Evolutionary conservation across 2,329 filamentous ascomycete genomes (phyloP), one percentile per base, ranked within the genome.

Genomic region (Xylariomycetidae sp.): DNA sequence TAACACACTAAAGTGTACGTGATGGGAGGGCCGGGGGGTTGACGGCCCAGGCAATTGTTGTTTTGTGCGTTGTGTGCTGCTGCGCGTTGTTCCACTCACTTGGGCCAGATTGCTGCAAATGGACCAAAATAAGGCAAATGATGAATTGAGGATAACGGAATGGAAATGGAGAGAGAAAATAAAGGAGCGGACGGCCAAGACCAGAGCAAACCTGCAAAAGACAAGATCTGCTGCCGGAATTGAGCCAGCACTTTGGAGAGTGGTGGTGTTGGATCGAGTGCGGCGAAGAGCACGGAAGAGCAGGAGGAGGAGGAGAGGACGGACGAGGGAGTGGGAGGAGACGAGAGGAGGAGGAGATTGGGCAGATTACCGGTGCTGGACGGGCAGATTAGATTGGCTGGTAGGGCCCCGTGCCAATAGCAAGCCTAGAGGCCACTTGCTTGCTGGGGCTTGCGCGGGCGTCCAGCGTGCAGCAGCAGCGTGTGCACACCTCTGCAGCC

Each of bases 171-270:
- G 37, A 42, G 39, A 34, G 34, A 45, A 37, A 50, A 54, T 48
- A 72, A 68, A 68, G 66, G 72, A 76, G 69, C 64, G 72, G 72
- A 76, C 72, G 71, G 72, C 56, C 69, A 64, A 74, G 60, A 70
- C 72, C 73, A 76, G 70, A 59, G 63, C 59, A 65, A 70, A 66
- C 66, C 57, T 58, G 52, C 50, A 34, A 47, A 39, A 40, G 27
- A 44, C 19, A 37, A 64, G 64, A 65, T 63, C 56, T 64, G 67
- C 68, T 56, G 55, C 70, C 65, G 70, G 72, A 71, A 72, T 72
- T 66, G 72, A 60, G 65, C 72, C 72, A 75, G 53, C 50, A 50
- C 29, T 39, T 40, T 30, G 38, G 42, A 44, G 49, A 46, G 50
- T 40, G 37, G 44, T 34, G 36, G 38, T 35, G 43, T 43, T 44